Evolutionary conservation across 768 basidiomycete genomes (phyloP), one percentile per base, ranked within the genome.

Genomic region (Tricholoma sp.): DNA sequence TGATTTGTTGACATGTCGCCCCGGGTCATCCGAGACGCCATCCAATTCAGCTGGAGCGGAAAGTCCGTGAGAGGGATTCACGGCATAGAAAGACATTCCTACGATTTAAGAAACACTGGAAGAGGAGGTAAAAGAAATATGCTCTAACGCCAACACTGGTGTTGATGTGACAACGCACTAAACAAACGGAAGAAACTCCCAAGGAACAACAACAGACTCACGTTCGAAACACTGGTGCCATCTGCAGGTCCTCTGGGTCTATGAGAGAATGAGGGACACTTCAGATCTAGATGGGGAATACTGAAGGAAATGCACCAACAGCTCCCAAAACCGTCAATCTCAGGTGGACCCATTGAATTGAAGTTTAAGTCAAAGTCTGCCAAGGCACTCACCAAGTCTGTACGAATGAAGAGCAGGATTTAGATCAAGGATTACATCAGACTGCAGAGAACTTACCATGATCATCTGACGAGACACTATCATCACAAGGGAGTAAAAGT

Each of bases 91-190:
- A 37, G 54, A 19, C 41, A 60, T 50, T 52, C 81, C 54, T 63
- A 89, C 90, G 82, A 60, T 88, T 86, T 63, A 89, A 83, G 69
- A 95, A 95, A 63, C 90, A 91, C 63, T 99, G 96, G 77, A 99
- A 98, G 1, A 99, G 77, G 19, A 96, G 76, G 74, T 86, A 99
- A 77, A 86, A 95, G 70, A 95, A 95, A 72, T 94, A 97, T 19
- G 87, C 92, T 61, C 89, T 76, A 0, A 83, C 72, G 5, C 95
- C 96, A 55, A 98, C 89, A 7, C 88, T 91, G 58, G 46, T 52
- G 61, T 6, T 18, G 35, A 46, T 29, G 11, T 11, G 27, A 52
- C 58, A 18, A 59, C 45, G 55, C 18, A 31, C 34, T 32, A n/a
- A 29, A 31, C 11, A 7, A 19, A 37, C n/a, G 34, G 4, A 31